Evolutionary conservation across 1,139 yeast genomes (phyloP).

Genomic region (Pichia sp.): DNA sequence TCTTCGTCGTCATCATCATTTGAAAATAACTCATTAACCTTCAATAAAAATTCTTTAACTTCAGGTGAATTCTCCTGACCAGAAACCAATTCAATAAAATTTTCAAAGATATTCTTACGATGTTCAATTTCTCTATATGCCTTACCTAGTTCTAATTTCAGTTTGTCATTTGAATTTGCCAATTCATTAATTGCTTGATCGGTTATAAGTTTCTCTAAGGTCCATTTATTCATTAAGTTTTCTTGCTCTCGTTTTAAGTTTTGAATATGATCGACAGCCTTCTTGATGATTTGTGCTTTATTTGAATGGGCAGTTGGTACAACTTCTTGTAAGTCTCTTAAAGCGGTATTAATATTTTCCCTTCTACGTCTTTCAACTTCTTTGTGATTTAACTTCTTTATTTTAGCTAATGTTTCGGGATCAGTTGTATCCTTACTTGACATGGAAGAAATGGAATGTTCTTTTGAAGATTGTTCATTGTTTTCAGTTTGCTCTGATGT

Average conservation of each 20-base stretch:
- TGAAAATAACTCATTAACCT: neutral
- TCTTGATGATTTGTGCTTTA: constrained; percentile 80
- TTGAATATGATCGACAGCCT: constrained; percentile 85
- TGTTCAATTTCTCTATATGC: constrained; percentile 91
- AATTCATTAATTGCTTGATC: constrained; percentile 87
- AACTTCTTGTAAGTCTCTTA: constrained; percentile 71
- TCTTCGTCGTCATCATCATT: constrained; percentile 9
- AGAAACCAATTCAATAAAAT: constrained; percentile 6
- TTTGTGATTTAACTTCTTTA: constrained; percentile 86
- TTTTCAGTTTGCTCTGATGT: neutral
- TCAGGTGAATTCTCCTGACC: constrained; percentile 8
- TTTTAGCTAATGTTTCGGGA: constrained; percentile 80
- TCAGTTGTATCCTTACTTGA: constrained; percentile 64
- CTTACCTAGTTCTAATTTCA: constrained; percentile 73
- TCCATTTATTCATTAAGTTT: constrained; percentile 87
- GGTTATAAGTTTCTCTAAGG: constrained; percentile 80
- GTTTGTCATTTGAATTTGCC: constrained; percentile 68
- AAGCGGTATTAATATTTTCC: constrained; percentile 85
- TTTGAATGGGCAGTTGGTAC: constrained; percentile 88
- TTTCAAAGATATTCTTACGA: constrained; percentile 48
- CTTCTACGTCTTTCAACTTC: constrained; percentile 97
- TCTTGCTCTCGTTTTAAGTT: constrained; percentile 84
- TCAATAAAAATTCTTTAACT: neutral
- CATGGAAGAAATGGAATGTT: too few species aligned
- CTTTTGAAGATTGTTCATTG: too few species aligned